Evolutionary conservation across 1,139 yeast species (phyloP), one percentile per base, ranked within the genome.

Genomic region (Blastobotrys aristatus): DNA sequence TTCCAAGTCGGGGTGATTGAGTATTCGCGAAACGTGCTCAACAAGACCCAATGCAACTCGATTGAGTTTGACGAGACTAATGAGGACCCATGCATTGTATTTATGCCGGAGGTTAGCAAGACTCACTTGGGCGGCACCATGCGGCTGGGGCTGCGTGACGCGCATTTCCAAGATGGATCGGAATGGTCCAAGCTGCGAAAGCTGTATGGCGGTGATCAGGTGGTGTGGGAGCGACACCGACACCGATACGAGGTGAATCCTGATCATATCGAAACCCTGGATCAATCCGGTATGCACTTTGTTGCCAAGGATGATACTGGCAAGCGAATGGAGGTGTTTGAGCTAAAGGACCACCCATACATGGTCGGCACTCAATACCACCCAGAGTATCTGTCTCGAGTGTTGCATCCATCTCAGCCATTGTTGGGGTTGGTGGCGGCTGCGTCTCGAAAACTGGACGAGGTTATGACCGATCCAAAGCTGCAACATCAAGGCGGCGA

Each of bases 231-330:
- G 73, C 88, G 99, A 78, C 99, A 92, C 68, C 85, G 99, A 75
- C 99, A 92, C 70, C 83, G 99, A 73, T 92, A 94, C 67, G 98
- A 92, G 70, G 89, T 92, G 58, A 92, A 89, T 71, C 98, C 98
- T 13, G 77, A 77, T 55, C 74, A 86, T 62, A 84, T 90, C 55
- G 72, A 70, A 11, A 67, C 72, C 40, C 78, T 90, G 55, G 97
- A 92, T 69, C 67, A 68, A 4, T 73, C 83, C 47, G 98, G 98
- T 13, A 76, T 94, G 66, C 74, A 75, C 57, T 92, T 90, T 67
- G 90, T 94, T 54, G 98, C 97, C 64, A 87, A 83, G 68, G 98
- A 92, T 69, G 97, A 90, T 65, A 69, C 80, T 44, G 88, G 84
- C 56, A 78, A 80, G 61, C 84, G 98, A 73, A 92, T 94, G 96